Evolutionary conservation across 2,329 filamentous ascomycete genomes (phyloP).

Genomic region (Chaetomium globosum): DNA sequence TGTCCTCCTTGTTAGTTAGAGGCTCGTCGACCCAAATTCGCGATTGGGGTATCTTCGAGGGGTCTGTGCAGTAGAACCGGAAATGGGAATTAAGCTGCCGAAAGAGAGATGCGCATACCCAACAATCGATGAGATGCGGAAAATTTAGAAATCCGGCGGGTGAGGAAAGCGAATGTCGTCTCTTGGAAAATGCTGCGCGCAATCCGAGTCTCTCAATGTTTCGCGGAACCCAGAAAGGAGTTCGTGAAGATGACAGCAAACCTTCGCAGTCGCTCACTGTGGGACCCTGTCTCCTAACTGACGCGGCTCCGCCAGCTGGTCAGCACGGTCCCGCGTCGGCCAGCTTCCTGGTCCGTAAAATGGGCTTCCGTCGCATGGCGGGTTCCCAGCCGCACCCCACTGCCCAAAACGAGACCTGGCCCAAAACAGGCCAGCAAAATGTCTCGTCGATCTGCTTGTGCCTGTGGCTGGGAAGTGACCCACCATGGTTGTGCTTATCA

Average conservation of each 20-base stretch:
- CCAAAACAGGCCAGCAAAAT: constrained; percentile 6
- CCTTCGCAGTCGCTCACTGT: constrained; percentile 21
- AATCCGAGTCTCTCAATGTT: neutral
- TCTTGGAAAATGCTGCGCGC: neutral
- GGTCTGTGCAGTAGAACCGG: neutral
- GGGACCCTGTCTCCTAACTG: constrained; percentile 21
- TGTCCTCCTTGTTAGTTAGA: neutral
- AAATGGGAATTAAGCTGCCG: neutral
- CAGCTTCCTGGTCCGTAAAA: neutral
- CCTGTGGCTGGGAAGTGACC: neutral
- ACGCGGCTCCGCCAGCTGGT: constrained; percentile 31
- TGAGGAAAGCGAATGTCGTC: neutral
- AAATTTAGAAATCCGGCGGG: neutral
- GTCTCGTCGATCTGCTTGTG: neutral
- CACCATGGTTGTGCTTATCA: neutral
- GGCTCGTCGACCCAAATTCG: neutral
- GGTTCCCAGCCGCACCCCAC: constrained; percentile 5
- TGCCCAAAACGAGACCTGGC: neutral
- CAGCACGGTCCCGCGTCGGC: constrained; percentile 15
- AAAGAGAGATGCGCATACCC: neutral
- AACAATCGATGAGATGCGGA: neutral
- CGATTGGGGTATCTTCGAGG: neutral
- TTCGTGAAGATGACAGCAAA: constrained; percentile 34
- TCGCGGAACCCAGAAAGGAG: neutral
- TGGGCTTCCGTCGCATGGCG: neutral